phyloP scores from a whole-genome alignment of 2,329 filamentous ascomycete species.

The Hypoxylon sp. region DNA sequence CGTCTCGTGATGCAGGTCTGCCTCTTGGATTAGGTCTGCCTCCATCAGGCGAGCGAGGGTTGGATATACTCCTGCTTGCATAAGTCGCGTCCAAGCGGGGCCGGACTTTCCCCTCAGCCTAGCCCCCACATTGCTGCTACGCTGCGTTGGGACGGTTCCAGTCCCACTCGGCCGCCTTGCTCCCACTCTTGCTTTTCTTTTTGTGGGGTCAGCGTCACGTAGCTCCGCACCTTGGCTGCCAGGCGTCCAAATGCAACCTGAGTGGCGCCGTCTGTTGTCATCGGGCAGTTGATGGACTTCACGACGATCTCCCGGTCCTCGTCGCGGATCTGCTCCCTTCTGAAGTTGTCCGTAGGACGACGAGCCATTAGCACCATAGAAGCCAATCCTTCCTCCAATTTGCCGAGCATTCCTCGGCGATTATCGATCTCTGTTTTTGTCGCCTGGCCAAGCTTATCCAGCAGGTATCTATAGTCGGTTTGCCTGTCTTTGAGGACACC shows the following conservation, averaged over 20 bases:
- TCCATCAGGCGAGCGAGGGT: conserved; percentile 15
- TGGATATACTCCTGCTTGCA: conserved; percentile 12
- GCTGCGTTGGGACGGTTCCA: conserved; percentile 5
- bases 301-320: conserved; percentile 12
- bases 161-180: conserved; percentile 13
- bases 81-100: conserved; percentile 7
- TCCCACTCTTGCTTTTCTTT: conserved; percentile 14
- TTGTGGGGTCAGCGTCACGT: conserved; percentile 11
- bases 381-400: neutral
- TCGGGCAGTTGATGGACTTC: conserved; percentile 7
- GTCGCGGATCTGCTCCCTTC: conserved; percentile 12
- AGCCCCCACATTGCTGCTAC: conserved; percentile 11
- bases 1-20: conserved; percentile 10
- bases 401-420: neutral
- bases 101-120: conserved; percentile 7
- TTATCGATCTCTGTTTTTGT: neutral
- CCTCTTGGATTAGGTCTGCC: conserved; percentile 4
- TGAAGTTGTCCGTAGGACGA: conserved; percentile 8
- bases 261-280: neutral
- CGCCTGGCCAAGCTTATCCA: neutral
- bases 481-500: neutral
- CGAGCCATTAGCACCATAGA: neutral
- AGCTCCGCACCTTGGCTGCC: conserved; percentile 8
- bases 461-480: conserved; percentile 1
- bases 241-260: conserved; percentile 5